Base-by-base conservation (phyloP, 2,329 filamentous ascomycete species). In the Fusarium chuoi region DNA sequence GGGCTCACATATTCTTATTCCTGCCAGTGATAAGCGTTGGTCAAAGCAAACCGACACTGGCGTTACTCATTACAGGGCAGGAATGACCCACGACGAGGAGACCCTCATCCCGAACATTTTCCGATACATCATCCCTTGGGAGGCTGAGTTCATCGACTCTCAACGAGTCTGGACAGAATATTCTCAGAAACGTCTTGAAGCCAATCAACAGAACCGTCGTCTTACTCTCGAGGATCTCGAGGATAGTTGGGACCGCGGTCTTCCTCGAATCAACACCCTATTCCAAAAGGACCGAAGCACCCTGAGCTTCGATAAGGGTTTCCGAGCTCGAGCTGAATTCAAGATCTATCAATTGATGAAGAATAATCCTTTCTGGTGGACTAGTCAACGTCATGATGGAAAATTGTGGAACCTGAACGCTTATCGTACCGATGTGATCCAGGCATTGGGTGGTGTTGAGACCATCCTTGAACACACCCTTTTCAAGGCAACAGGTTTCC, bases 341-440 rank as follows among this genome's bases (percentile, higher is more conserved):
- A 99, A 99, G 87, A 92, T 96, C 36, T 99, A 98, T 81, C 96
- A 98, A 82, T 87, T 98, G 69, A 98, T 99, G 96, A 98, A 97
- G 90, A 97, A 93, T 84, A 98, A 98, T 81, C 96, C 96, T 0
- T 98, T 98, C 87, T 98, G 95, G 95, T 99, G 96, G 96, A 99
- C 96, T 8, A 97, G 94, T 78, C 96, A 98, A 83, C 89, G 96
- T 44, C 97, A 99, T 79, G 96, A 99, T 78, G 96, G 96, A 80
- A 98, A 98, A 80, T 84, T 99, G 9, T 99, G 96, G 96, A 98
- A 98, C 74, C 83, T 99, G 61, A 98, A 98, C 75, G 94, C 94
- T 3, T 98, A 98, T 84, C 88, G 96, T 71, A 98, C 96, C 12
- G 96, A 99, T 85, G 95, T 98, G 15, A 99, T 99, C 66, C 96